These are phyloP conservation scores for Venturia effusa DNA, from an alignment of 2,329 filamentous ascomycete species.

Conservation along the genomic window DNA sequence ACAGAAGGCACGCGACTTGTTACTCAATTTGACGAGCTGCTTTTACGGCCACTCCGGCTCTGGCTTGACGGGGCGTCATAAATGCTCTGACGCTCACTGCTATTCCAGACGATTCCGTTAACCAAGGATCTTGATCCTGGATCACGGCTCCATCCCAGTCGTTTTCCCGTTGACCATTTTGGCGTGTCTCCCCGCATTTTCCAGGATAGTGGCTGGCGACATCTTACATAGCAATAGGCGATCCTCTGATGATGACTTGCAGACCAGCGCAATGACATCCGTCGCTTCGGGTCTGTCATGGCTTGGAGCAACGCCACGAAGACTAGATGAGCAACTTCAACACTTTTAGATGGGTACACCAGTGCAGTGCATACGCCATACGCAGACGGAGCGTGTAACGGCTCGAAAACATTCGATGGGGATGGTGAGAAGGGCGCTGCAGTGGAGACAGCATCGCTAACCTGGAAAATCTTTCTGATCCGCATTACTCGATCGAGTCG, in stretches of 20 bases:
- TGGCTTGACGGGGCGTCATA: background rate
- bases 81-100: background rate
- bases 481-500: background rate
- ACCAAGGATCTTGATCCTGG: background rate
- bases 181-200: conserved; percentile 4
- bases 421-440: background rate
- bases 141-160: background rate
- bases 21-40: background rate
- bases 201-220: conserved; percentile 1
- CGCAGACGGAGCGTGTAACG: background rate
- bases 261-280: background rate
- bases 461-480: background rate
- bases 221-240: background rate
- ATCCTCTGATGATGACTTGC: conserved; percentile 3
- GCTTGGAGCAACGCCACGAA: background rate
- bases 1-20: background rate
- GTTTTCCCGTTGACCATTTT: background rate
- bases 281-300: background rate
- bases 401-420: background rate
- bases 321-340: background rate
- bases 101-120: background rate
- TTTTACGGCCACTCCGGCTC: background rate
- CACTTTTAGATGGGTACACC: background rate
- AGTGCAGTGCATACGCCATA: background rate
- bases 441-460: background rate